Base-by-base conservation (phyloP, 2,329 filamentous ascomycete genomes). In the Pyrenochaeta sp. region DNA sequence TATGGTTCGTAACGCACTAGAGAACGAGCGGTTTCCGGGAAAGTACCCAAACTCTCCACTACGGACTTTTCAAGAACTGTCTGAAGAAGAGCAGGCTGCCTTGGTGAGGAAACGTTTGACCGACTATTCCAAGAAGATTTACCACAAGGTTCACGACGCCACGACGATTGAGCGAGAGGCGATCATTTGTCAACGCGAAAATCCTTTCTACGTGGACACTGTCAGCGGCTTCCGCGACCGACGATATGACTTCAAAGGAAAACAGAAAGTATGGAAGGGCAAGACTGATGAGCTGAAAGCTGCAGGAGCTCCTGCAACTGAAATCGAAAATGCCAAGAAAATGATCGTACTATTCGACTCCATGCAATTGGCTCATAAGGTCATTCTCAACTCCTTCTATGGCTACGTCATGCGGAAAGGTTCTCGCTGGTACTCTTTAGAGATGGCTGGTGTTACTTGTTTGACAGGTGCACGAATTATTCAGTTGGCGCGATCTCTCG, bases 401-500 rank as follows among this genome's bases (percentile, higher is more conserved):
- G 95, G 95, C 60, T 99, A 99, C 73, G 95, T 98, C 74, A 99
- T 99, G 95, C 85, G 95, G 79, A 99, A 99, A 75, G 95, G 95
- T 30, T 99, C 95, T 32, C 87, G 95, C 49, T 99, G 95, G 95
- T 99, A 99, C 74, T 99, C 95, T 15, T 89, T 99, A 85, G 95
- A 99, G 74, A 99, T 99, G 95, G 95, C 96, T 14, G 95, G 95
- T 66, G 95, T 99, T 4, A 99, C 95, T 36, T 99, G 95, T 79
- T 81, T 99, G 74, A 99, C 95, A 1, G 95, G 95, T 58, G 95
- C 95, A 29, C 91, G 88, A 36, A 99, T 99, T 72, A 99, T 99
- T 73, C 95, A 99, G 71, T 87, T 99, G 84, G 96, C 95, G 15
- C 87, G 94, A 69, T 89, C 95, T 66, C 84, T 99, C 1, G 94